A percentile compares a stretch with the other conserved stretches of the same genome.
phyloP scores from a whole-genome alignment of 2,329 filamentous ascomycete species.

The Talaromyces atroroseus region DNA sequence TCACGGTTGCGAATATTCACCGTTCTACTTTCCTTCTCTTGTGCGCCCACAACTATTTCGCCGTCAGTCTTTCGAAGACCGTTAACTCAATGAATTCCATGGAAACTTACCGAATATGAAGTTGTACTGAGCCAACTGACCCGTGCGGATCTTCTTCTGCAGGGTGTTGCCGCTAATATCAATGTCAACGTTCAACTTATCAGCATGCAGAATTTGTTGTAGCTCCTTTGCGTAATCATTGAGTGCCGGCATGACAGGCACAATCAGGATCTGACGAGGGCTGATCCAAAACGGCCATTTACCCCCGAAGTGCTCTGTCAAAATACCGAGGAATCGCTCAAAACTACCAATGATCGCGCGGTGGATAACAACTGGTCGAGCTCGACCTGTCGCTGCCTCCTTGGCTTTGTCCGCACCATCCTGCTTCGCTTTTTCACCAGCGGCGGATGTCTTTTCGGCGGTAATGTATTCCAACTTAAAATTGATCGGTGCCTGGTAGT shows the following conservation, averaged over 20 bases:
- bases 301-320: constrained; percentile 48
- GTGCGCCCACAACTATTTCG: constrained; percentile 53
- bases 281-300: constrained; percentile 52
- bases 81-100: neutral
- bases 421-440: constrained; percentile 16
- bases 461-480: constrained; percentile 86
- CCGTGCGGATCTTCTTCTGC: constrained; percentile 49
- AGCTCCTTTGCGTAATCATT: constrained; percentile 47
- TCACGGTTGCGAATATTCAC: constrained; percentile 63
- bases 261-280: constrained; percentile 46
- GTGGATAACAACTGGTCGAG: constrained; percentile 49
- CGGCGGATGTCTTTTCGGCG: constrained; percentile 48
- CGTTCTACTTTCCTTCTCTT: constrained; percentile 54
- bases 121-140: constrained; percentile 46
- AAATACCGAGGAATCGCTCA: constrained; percentile 47
- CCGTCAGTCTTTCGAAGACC: constrained; percentile 14
- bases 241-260: constrained; percentile 46
- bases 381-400: constrained; percentile 36
- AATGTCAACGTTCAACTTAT: constrained; percentile 45
- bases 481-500: constrained; percentile 78
- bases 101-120: constrained; percentile 44
- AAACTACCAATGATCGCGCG: constrained; percentile 48
- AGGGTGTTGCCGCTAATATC: constrained; percentile 47
- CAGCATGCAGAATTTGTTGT: constrained; percentile 38
- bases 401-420: constrained; percentile 27